phyloP scores from a whole-genome alignment of 2,329 filamentous ascomycete genomes.

The Cladosporium sp. region DNA sequence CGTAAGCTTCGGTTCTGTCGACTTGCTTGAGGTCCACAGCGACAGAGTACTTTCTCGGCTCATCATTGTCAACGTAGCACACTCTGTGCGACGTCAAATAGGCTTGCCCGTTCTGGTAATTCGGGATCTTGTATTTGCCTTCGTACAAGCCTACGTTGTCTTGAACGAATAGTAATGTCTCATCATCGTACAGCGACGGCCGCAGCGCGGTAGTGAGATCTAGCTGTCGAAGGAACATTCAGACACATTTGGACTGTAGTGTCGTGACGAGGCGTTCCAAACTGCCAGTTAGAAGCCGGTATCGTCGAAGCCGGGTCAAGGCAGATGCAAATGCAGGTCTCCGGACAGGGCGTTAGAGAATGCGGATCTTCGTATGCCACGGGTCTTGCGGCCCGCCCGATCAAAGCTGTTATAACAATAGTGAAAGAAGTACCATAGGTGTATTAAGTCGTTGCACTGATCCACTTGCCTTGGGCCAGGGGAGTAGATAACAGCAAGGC shows the following conservation, averaged over 20 bases:
- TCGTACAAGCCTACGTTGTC: constrained; percentile 97
- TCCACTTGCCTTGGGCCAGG: no score
- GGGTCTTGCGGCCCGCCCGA: no score
- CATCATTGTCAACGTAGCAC: constrained; percentile 87
- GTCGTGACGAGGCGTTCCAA: neutral
- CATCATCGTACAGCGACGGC: constrained; percentile 87
- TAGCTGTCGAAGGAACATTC: constrained; percentile 95
- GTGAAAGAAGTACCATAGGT: no score
- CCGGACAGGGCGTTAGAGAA: no score
- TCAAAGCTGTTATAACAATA: no score
- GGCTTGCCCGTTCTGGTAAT: constrained; percentile 92
- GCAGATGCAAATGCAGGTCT: no score
- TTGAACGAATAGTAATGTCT: constrained; percentile 93
- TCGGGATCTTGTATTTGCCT: constrained; percentile 92
- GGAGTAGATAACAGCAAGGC: no score
- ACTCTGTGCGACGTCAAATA: constrained; percentile 94
- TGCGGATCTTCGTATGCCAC: no score
- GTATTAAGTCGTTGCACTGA: no score
- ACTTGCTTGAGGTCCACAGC: constrained; percentile 87
- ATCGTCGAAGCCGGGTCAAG: no score
- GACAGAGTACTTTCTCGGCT: constrained; percentile 79
- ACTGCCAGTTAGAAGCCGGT: neutral
- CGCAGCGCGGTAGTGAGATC: constrained; percentile 95
- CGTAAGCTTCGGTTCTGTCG: constrained; percentile 86
- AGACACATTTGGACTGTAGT: constrained; percentile 8